These are phyloP conservation scores for Pythium dissotocum DNA, from an alignment of 352 stramenopile genomes.

Conservation along the genomic window DNA sequence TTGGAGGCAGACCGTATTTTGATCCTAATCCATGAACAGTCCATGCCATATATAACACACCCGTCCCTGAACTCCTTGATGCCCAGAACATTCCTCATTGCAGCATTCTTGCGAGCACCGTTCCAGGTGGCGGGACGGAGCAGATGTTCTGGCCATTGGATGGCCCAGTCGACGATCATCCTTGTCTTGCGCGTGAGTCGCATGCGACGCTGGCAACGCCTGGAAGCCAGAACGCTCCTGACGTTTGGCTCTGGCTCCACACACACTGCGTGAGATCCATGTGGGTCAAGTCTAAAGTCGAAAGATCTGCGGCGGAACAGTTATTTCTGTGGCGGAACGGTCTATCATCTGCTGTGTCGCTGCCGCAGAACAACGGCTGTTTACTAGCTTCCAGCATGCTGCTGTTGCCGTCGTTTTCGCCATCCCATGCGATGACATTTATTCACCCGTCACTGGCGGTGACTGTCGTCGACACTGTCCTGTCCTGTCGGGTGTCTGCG, in stretches of 20 bases:
- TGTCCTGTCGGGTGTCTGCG: neutral
- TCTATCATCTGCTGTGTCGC: conserved; percentile 7
- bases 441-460: neutral
- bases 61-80: neutral
- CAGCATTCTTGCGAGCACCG: neutral
- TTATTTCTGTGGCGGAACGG: conserved; percentile 11
- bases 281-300: conserved; percentile 10
- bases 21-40: conserved; percentile 20
- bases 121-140: conserved; percentile 25
- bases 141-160: conserved; percentile 19
- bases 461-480: neutral
- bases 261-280: conserved; percentile 1
- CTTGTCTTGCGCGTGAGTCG: neutral
- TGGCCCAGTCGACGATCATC: neutral
- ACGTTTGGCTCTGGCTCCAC: conserved; percentile 19
- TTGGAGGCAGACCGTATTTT: conserved; percentile 10
- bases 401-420: neutral
- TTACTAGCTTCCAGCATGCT: conserved; percentile 9
- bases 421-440: neutral
- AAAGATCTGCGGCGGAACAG: neutral
- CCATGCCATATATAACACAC: conserved; percentile 4
- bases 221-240: neutral
- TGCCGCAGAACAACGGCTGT: conserved; percentile 15
- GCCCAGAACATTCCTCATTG: conserved; percentile 1
- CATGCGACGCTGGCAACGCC: conserved; percentile 7